These are phyloP conservation scores for Podospora pseudocomata DNA, from an alignment of 495 filamentous ascomycete genomes.

Conservation along the genomic window DNA sequence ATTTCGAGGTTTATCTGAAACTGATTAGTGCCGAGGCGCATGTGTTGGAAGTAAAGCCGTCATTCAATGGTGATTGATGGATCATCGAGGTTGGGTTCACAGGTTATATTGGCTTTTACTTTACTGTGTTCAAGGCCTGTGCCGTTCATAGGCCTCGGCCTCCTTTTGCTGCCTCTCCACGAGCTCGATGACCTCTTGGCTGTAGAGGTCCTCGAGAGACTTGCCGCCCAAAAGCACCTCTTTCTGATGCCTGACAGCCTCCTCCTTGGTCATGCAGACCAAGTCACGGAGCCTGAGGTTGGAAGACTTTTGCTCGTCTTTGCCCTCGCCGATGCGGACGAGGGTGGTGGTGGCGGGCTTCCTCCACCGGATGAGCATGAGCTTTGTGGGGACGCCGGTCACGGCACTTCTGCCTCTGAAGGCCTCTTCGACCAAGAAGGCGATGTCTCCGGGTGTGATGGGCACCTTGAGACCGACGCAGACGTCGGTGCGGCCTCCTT, in stretches of 20 bases:
- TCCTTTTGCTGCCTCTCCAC: constrained; percentile 63
- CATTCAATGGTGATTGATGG: neutral
- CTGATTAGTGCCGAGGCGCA: neutral
- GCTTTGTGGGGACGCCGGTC: constrained; percentile 71
- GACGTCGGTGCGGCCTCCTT: constrained; percentile 53
- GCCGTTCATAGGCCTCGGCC: constrained; percentile 40
- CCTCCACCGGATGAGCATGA: constrained; percentile 75
- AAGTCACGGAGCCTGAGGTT: constrained; percentile 64
- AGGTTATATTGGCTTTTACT: neutral
- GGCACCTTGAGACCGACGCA: constrained; percentile 69
- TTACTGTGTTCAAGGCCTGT: constrained; percentile 18
- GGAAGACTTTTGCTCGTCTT: constrained; percentile 67
- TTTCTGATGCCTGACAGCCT: constrained; percentile 74
- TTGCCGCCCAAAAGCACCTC: constrained; percentile 70
- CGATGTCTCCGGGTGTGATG: constrained; percentile 71
- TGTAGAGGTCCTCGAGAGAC: constrained; percentile 68
- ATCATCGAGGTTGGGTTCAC: neutral
- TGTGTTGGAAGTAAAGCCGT: neutral
- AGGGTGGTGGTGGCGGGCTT: constrained; percentile 44
- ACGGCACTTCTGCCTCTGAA: constrained; percentile 79
- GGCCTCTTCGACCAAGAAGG: constrained; percentile 85
- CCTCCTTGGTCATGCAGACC: constrained; percentile 96
- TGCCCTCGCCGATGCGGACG: constrained; percentile 50
- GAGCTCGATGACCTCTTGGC: constrained; percentile 54
- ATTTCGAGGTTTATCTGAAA: neutral